phyloP scores from a whole-genome alignment of 73 alveolate genomes.

The Tetrahymena thermophila region DNA sequence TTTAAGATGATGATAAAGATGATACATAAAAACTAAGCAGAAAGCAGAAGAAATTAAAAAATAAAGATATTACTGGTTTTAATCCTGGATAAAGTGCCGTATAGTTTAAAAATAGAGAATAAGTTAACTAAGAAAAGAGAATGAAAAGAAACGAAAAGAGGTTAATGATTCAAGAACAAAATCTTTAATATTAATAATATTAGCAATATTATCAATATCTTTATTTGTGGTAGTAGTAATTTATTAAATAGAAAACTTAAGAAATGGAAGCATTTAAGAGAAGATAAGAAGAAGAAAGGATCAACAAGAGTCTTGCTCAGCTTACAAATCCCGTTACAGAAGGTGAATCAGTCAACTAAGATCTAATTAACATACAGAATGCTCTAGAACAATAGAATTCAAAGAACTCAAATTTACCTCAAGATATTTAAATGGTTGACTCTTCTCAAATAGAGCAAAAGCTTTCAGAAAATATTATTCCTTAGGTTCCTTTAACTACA shows the following conservation, averaged over 20 bases:
- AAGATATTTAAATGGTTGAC: not conserved
- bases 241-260: not conserved
- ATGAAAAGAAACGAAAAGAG: not conserved
- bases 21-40: not conserved
- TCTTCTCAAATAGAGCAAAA: not conserved
- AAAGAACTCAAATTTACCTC: not conserved
- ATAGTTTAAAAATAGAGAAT: not conserved
- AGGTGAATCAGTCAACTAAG: not conserved
- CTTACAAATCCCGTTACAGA: not conserved
- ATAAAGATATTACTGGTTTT: not conserved
- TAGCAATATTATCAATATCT: not conserved
- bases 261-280: not conserved
- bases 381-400: not conserved
- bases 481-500: not conserved
- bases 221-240: not conserved
- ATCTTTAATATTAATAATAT: not conserved
- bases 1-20: not conserved
- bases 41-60: not conserved
- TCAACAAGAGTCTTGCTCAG: not conserved
- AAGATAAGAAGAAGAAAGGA: not conserved
- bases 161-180: not conserved
- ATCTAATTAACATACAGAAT: not conserved
- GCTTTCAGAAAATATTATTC: not conserved
- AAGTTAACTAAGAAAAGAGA: not conserved
- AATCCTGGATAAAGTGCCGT: not conserved